These are phyloP conservation scores for Fragaria ananassa DNA, from an alignment of 306 rosid genomes.

Conservation along the genomic window DNA sequence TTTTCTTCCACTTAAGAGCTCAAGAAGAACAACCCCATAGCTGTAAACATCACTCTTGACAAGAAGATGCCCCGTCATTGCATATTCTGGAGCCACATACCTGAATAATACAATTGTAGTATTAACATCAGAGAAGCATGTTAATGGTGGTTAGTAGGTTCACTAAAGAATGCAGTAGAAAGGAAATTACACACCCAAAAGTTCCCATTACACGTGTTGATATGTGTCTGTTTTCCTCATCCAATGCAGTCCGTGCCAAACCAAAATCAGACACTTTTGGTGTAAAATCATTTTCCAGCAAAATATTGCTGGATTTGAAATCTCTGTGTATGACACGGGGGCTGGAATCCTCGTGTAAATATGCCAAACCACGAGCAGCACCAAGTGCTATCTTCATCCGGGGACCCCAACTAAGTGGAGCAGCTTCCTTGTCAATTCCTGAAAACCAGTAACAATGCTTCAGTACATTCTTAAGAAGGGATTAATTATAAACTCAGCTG, in stretches of 20 bases:
- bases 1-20: constrained; percentile 76
- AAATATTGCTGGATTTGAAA: constrained; percentile 91
- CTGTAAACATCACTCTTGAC: constrained; percentile 92
- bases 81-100: constrained; percentile 91
- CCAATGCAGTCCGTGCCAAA: constrained; percentile 85
- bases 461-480: background rate
- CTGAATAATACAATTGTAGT: constrained; percentile 36
- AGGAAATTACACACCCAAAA: constrained; percentile 61
- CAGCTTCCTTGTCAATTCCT: constrained; percentile 71
- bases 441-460: constrained; percentile 27
- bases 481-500: constrained; percentile 4
- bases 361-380: constrained; percentile 92
- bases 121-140: background rate
- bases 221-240: constrained; percentile 76
- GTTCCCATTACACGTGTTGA: constrained; percentile 99
- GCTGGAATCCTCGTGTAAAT: constrained; percentile 94
- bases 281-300: constrained; percentile 85
- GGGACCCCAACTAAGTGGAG: constrained; percentile 72
- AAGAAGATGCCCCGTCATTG: constrained; percentile 93
- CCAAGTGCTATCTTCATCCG: constrained; percentile 95
- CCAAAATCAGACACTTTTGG: constrained; percentile 98
- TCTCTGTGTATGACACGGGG: constrained; percentile 96
- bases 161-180: background rate
- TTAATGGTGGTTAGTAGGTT: background rate
- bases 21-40: constrained; percentile 91